Conservation (phyloP, 352 stramenopile species). For the Pythium dissimile region DNA sequence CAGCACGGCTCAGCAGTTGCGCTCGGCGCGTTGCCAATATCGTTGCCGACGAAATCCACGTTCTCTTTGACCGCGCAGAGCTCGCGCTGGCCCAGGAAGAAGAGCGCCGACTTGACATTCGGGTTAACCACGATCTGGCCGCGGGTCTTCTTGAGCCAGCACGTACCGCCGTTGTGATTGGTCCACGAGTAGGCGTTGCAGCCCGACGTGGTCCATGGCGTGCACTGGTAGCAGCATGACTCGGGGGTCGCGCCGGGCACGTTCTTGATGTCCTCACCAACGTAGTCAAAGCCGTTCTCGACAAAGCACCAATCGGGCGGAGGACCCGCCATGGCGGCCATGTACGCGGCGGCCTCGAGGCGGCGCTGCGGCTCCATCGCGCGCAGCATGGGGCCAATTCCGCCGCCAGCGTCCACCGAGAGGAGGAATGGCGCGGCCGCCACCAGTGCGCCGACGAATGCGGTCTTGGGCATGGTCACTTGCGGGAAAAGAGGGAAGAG, state of each 20-base stretch:
- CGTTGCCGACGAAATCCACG: slow-evolving; percentile 24
- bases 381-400: too few species aligned
- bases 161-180: slow-evolving; percentile 9
- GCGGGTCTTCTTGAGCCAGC: neutral
- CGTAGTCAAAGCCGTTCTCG: neutral
- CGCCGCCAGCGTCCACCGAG: too few species aligned
- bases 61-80: neutral
- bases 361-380: too few species aligned
- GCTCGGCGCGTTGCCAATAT: slow-evolving; percentile 15
- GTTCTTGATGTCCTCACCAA: neutral
- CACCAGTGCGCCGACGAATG: too few species aligned
- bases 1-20: slow-evolving; percentile 16
- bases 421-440: too few species aligned
- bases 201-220: slow-evolving; percentile 17
- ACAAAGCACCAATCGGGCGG: neutral
- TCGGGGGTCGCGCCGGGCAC: neutral
- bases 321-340: neutral
- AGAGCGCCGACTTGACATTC: neutral
- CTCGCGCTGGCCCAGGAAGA: neutral
- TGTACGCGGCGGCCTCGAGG: neutral
- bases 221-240: neutral
- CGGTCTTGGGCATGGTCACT: too few species aligned
- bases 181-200: slow-evolving; percentile 20
- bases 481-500: too few species aligned
- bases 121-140: neutral